These are phyloP conservation scores for Aschersonia sp. DNA, from an alignment of 2,329 filamentous ascomycete species.

Conservation along the genomic window DNA sequence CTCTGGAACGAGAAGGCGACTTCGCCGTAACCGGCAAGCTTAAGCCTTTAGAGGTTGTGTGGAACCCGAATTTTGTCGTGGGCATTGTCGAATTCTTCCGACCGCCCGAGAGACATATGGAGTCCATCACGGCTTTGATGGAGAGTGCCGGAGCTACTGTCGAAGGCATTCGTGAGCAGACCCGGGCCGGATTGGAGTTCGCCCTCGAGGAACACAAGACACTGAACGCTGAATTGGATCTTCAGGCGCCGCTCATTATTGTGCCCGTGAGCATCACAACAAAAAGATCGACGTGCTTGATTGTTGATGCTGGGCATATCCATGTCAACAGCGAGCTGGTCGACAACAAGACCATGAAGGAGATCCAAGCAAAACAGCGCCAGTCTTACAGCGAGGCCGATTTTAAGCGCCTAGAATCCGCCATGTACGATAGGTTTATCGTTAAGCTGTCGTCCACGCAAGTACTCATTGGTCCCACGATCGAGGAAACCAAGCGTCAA, in stretches of 20 bases:
- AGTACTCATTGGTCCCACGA: slow-evolving; percentile 84
- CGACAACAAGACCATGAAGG: slow-evolving; percentile 75
- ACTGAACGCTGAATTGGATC: slow-evolving; percentile 86
- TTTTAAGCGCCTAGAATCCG: slow-evolving; percentile 69
- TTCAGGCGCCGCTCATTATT: slow-evolving; percentile 92
- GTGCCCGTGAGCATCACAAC: slow-evolving; percentile 84
- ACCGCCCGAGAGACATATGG: slow-evolving; percentile 93
- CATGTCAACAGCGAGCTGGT: slow-evolving; percentile 90
- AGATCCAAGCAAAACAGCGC: slow-evolving; percentile 83
- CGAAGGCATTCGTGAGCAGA: slow-evolving; percentile 88
- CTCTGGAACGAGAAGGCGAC: slow-evolving; percentile 83
- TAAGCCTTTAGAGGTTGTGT: slow-evolving; percentile 92
- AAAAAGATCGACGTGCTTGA: slow-evolving; percentile 70
- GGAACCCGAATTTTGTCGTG: slow-evolving; percentile 87
- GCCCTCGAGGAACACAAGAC: slow-evolving; percentile 97
- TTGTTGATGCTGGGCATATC: slow-evolving; percentile 91
- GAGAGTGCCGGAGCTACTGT: slow-evolving; percentile 92
- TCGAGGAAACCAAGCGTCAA: slow-evolving; percentile 78
- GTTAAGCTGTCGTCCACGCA: slow-evolving; percentile 91
- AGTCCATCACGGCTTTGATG: slow-evolving; percentile 91
- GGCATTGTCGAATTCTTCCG: slow-evolving; percentile 92
- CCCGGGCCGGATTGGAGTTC: slow-evolving; percentile 87
- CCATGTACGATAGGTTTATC: slow-evolving; percentile 97
- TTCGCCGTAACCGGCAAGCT: slow-evolving; percentile 80
- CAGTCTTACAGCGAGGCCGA: slow-evolving; percentile 82